Evolutionary conservation across 495 filamentous ascomycete genomes (phyloP).

Genomic region (Daldinia childiae): DNA sequence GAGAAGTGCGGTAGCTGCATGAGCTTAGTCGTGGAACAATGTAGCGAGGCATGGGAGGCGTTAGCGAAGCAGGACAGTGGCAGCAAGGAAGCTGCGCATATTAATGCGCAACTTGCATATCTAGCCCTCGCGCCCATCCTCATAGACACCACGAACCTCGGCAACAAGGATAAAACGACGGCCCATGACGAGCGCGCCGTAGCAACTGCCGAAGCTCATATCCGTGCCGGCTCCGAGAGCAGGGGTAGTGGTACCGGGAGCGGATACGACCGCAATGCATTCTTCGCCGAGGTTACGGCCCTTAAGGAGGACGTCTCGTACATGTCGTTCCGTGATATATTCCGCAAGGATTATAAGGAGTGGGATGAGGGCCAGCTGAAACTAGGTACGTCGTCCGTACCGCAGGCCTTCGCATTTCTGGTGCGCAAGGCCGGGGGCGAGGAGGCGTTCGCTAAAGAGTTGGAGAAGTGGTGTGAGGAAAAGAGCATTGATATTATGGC

Average conservation of each 20-base stretch:
- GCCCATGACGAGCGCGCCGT: slow-evolving; percentile 71
- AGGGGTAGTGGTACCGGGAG: background rate
- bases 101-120: slow-evolving; percentile 70
- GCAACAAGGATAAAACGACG: slow-evolving; percentile 75
- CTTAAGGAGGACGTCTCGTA: slow-evolving; percentile 78
- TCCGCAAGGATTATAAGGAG: slow-evolving; percentile 92
- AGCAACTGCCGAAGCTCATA: slow-evolving; percentile 65
- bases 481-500: slow-evolving; percentile 70
- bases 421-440: slow-evolving; percentile 63
- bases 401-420: slow-evolving; percentile 72
- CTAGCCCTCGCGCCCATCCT: slow-evolving; percentile 84
- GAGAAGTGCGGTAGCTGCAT: slow-evolving; percentile 80
- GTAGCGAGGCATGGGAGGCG: slow-evolving; percentile 35
- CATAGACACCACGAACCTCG: slow-evolving; percentile 84
- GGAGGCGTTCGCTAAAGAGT: slow-evolving; percentile 44
- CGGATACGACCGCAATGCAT: slow-evolving; percentile 63
- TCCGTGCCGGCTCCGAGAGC: slow-evolving; percentile 9
- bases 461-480: slow-evolving; percentile 64
- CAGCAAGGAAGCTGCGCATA: slow-evolving; percentile 1
- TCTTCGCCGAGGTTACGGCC: slow-evolving; percentile 68
- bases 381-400: slow-evolving; percentile 79
- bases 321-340: slow-evolving; percentile 75
- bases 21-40: slow-evolving; percentile 76
- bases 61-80: slow-evolving; percentile 22
- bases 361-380: slow-evolving; percentile 71